Conservation (phyloP, 768 basidiomycete genomes). For the Agaricus bisporus region DNA sequence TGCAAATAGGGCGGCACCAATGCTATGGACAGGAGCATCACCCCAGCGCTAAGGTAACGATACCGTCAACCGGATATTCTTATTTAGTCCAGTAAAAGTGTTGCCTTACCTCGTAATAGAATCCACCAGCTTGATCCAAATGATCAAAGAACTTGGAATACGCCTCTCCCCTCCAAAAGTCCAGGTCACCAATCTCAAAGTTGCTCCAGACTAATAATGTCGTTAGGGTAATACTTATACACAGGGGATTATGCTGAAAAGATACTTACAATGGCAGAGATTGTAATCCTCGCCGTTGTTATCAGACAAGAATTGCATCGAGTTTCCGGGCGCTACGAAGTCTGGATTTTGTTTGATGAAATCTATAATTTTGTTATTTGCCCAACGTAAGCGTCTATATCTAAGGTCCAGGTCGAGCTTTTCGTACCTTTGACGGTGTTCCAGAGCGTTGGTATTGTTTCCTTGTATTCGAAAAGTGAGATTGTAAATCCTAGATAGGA, state of each 20-base stretch:
- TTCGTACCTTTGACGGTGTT: conserved; percentile 59
- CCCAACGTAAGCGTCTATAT: too few relatives aligned
- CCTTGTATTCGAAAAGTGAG: conserved; percentile 74
- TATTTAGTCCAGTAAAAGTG: neutral
- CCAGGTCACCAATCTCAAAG: conserved; percentile 84
- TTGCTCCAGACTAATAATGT: conserved; percentile 74
- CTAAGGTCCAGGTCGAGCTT: too few relatives aligned
- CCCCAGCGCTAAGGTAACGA: conserved; percentile 70
- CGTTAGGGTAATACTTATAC: conserved; percentile 6
- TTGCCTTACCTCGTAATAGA: conserved; percentile 72
- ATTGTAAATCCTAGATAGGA: conserved; percentile 63
- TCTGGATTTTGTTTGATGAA: conserved; percentile 63
- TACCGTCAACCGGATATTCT: neutral
- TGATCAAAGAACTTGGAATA: conserved; percentile 82
- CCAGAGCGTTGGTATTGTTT: conserved; percentile 89
- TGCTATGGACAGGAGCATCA: conserved; percentile 86
- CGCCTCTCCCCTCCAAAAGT: conserved; percentile 79
- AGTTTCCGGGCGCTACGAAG: conserved; percentile 61
- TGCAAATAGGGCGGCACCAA: conserved; percentile 86
- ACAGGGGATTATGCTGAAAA: neutral
- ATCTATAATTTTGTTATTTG: conserved; percentile 50
- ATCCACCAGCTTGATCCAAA: conserved; percentile 75
- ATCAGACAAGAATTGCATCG: conserved; percentile 77
- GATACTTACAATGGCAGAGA: conserved; percentile 59
- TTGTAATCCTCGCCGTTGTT: conserved; percentile 71